Evolutionary conservation across 2,329 filamentous ascomycete species (phyloP).

Genomic region (Mollisia scopiformis): DNA sequence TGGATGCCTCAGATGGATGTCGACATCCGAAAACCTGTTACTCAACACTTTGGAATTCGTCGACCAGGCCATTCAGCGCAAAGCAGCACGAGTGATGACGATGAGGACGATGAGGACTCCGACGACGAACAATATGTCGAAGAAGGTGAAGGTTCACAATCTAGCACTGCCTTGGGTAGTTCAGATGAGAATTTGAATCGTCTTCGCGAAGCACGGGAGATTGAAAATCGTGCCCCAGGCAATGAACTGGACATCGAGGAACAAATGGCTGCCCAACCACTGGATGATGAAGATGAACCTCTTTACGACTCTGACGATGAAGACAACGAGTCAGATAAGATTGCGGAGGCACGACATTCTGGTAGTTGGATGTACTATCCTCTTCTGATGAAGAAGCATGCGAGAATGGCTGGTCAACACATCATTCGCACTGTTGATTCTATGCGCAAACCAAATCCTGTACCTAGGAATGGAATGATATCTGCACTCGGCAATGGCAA

Average conservation of each 20-base stretch:
- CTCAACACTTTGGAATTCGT: conserved; percentile 88
- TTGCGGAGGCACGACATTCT: conserved; percentile 76
- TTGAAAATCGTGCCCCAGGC: conserved; percentile 30
- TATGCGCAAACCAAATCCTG: conserved; percentile 15
- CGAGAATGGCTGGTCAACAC: conserved; percentile 23
- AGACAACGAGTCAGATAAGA: conserved; percentile 71
- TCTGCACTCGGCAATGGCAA: conserved; percentile 57
- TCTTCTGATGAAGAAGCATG: conserved; percentile 52
- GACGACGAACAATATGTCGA: conserved; percentile 66
- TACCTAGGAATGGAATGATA: conserved; percentile 49
- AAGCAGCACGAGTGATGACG: conserved; percentile 77
- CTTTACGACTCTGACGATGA: conserved; percentile 93
- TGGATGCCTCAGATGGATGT: conserved; percentile 99
- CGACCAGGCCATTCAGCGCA: conserved; percentile 75
- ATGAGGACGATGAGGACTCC: conserved; percentile 72
- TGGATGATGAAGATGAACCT: conserved; percentile 70
- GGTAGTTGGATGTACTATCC: conserved; percentile 78
- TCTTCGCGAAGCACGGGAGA: conserved; percentile 26
- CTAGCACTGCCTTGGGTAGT: conserved; percentile 15
- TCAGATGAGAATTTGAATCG: conserved; percentile 27
- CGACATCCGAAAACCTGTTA: conserved; percentile 91
- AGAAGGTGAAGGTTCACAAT: conserved; percentile 31
- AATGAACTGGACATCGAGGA: conserved; percentile 77
- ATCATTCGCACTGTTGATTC: conserved; percentile 18
- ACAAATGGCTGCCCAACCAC: conserved; percentile 67